Percentiles rank a stretch among this genome's conserved stretches.
These are phyloP conservation scores for Botrytis elliptica DNA, from an alignment of 2,329 filamentous ascomycete species.

Conservation along the genomic window DNA sequence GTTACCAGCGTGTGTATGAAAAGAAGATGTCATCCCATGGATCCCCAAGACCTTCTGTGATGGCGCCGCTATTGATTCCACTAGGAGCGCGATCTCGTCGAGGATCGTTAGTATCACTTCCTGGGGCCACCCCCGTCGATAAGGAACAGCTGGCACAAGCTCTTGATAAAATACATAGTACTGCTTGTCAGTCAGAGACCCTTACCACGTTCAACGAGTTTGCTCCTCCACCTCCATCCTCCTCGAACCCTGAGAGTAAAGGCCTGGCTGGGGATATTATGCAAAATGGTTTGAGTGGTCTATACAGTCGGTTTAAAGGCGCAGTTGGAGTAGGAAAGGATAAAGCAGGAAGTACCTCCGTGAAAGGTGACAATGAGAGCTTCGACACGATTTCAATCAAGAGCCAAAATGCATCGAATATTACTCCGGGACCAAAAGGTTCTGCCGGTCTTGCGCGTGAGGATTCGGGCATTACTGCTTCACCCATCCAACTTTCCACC, in stretches of 20 bases:
- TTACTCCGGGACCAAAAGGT: conserved; percentile 45
- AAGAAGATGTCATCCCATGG: conserved; percentile 36
- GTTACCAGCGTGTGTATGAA: background rate
- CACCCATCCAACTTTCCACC: conserved; percentile 36
- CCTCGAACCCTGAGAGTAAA: conserved; percentile 63
- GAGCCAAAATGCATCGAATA: conserved; percentile 41
- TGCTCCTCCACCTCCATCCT: conserved; percentile 63
- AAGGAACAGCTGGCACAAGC: conserved; percentile 73
- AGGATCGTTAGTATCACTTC: conserved; percentile 50
- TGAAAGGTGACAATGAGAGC: conserved; percentile 45
- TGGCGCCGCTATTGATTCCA: conserved; percentile 28
- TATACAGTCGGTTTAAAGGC: conserved; percentile 82
- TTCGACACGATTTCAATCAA: conserved; percentile 47
- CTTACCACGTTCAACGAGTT: conserved; percentile 96
- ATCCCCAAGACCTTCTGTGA: conserved; percentile 31
- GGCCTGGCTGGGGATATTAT: conserved; percentile 69
- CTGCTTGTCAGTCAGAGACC: conserved; percentile 79
- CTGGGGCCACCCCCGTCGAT: conserved; percentile 55
- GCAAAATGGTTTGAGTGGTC: conserved; percentile 81
- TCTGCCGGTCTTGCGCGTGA: conserved; percentile 45
- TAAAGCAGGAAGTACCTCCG: conserved; percentile 40
- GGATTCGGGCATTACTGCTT: conserved; percentile 41
- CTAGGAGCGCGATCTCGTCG: conserved; percentile 40
- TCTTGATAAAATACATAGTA: conserved; percentile 83
- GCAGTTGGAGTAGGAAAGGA: conserved; percentile 72